These are phyloP conservation scores for Rhynchosporium secalis DNA, from an alignment of 2,329 filamentous ascomycete genomes.

Conservation along the genomic window DNA sequence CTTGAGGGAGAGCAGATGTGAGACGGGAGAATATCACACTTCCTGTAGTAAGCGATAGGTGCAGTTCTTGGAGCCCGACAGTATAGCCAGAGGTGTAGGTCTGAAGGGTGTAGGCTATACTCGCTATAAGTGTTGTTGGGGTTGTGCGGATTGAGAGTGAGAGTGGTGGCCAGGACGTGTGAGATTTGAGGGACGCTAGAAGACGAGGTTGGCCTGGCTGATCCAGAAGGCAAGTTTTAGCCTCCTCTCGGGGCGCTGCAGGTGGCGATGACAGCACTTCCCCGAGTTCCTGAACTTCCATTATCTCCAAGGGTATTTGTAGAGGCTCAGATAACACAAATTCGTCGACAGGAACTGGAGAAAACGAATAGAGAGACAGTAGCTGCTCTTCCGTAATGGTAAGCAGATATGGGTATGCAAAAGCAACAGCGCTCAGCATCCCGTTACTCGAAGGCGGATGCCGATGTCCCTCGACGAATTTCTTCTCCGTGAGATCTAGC, in stretches of 20 bases:
- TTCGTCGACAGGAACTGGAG: slow-evolving; percentile 36
- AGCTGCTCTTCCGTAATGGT: slow-evolving; percentile 74
- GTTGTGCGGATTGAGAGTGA: slow-evolving; percentile 79
- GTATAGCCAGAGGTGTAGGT: slow-evolving; percentile 80
- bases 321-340: neutral
- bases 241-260: neutral
- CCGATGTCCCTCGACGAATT: slow-evolving; percentile 27
- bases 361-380: slow-evolving; percentile 74
- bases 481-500: slow-evolving; percentile 48
- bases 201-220: slow-evolving; percentile 45
- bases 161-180: slow-evolving; percentile 74
- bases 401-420: slow-evolving; percentile 72
- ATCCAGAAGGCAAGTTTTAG: neutral
- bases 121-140: slow-evolving; percentile 66
- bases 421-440: slow-evolving; percentile 67
- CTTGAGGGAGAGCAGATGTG: slow-evolving; percentile 50
- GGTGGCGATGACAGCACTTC: neutral
- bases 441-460: slow-evolving; percentile 37
- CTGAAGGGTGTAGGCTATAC: slow-evolving; percentile 82
- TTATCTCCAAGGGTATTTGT: slow-evolving; percentile 15
- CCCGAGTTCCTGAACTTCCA: neutral
- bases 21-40: slow-evolving; percentile 49
- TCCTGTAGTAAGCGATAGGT: slow-evolving; percentile 48
- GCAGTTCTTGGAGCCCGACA: slow-evolving; percentile 86
- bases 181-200: slow-evolving; percentile 76